Evolutionary conservation across 2,329 filamentous ascomycete genomes (phyloP), one percentile per base, ranked within the genome.

Genomic region (Dactylonectria macrodidyma): DNA sequence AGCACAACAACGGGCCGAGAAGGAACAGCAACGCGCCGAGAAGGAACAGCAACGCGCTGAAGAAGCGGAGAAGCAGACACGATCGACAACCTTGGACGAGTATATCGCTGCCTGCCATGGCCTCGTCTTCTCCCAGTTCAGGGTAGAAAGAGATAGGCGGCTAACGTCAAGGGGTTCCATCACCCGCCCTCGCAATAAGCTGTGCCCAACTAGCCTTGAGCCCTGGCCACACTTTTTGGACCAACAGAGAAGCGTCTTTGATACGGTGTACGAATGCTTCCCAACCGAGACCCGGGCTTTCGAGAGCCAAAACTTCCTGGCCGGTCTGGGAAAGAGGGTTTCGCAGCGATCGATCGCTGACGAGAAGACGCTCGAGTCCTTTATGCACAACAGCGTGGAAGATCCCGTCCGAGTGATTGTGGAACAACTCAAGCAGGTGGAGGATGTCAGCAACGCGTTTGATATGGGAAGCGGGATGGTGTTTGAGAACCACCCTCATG

Each of bases 401-500:
- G 72, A 79, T 54, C 79, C 77, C 2, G 76, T 82, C 3, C 64
- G 65, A 12, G 34, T 30, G 1, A 80, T 81, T 34, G 58, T 82
- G 11, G n/a, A 80, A 1, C 50, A 76, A 38, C 74, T 82, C 16
- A 73, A 55, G 12, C 12, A 69, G 9, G 71, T 74, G 19, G 59
- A 74, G 19, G 41, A 59, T 34, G 55, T 77, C 1, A 67, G 54
- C 7, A 41, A 38, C 0, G 72, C 44, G 1, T 79, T 79, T 41
- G 52, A 75, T 12, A 33, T 82, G 1, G 74, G 73, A 14, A 58
- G 75, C 44, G 74, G 78, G 7, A 72, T 82, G 33, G 16, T 77
- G 12, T 81, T 81, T 47, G 71, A 81, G 62, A 80, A 79, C 62
- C 72, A 79, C 34, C 65, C 67, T 3, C 64, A 76, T 64, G 73